Evolutionary conservation across 495 filamentous ascomycete genomes (phyloP), one percentile per base, ranked within the genome.

Genomic region (Talaromyces nanjingensis): DNA sequence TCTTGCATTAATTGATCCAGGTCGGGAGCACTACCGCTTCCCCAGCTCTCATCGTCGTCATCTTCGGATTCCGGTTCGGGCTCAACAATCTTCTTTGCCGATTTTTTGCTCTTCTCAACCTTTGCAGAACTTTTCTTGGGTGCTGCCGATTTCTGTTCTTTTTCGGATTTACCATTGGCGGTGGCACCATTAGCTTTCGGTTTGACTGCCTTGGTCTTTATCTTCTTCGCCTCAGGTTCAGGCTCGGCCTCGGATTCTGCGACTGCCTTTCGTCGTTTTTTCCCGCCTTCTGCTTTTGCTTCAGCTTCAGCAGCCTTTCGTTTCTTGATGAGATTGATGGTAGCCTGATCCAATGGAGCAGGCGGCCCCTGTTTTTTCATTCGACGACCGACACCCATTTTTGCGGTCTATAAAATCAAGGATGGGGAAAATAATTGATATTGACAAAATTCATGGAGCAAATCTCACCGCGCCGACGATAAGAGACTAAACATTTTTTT

Each of bases 341-440:
- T 89, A 27, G 84, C 86, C 73, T 96, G 92, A 68, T 93, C 89
- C 64, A 97, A 84, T 31, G 87, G 83, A 64, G 86, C 83, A 33
- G 96, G 96, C 65, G 89, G 84, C 39, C 91, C 96, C 81, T 98
- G 94, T 77, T 98, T 97, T 73, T 90, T 87, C 88, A 97, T 93
- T 66, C 94, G 92, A 69, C 92, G 90, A 66, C 91, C 90, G 64
- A 84, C 80, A 77, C 93, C 93, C 93, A 97, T 97, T 73, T 27
- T 74, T 86, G 72, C 72, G 62, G 59, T 20, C 31, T 54, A 52
- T 25, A 56, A 29, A 56, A 29, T 29, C 6, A 1, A 27, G 16
- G 7, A 31, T 2, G 3, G 4, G 65, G 22, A 57, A 64, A 57
- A 64, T 52, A 63, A 63, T 58, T 64, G 65, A 67, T 63, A 3